Evolutionary conservation across 2,329 filamentous ascomycete genomes (phyloP), one percentile per base, ranked within the genome.

Genomic region (Paracorniculantispora psalliotae): DNA sequence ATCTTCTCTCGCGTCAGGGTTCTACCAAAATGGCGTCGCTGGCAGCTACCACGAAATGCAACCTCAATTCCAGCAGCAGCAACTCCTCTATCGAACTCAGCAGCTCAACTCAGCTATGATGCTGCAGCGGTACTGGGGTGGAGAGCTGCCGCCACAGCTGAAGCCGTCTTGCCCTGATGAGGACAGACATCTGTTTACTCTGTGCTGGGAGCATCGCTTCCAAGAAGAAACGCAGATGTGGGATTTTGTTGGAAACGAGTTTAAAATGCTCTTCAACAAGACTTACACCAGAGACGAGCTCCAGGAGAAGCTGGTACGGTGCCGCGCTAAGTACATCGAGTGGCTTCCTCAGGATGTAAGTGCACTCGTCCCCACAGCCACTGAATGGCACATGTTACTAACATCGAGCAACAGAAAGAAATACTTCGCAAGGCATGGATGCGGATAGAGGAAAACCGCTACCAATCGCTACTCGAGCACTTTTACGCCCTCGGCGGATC

Each of bases 221-320:
- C 72, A 75, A 52, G 81, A 80, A 63, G 81, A 37, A 37, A 37
- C 81, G 17, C 80, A 81, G 62, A 84, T 84, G 80, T 85, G 82
- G 82, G 77, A 81, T 23, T 72, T 74, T 39, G 82, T 85, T 60
- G 73, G 76, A 52, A 67, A 65, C 4, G 75, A 78, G 57, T 83
- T 75, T 60, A 66, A 67, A 17, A 59, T 62, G 13, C 60, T 60
- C 17, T 76, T 75, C 56, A 57, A 67, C 13, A 71, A 74, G 61
- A 71, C 70, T 17, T 72, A 72, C 4, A 73, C 75, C 35, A 79
- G 80, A 62, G 78, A 81, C 49, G 75, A 76, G 55, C 72, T 84
- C 4, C 81, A 85, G 64, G 84, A 84, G 82, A 81, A 79, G 65
- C 74, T 82, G 47, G 77, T 77, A n/a, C 75, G 82, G 7, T 77